Evolutionary conservation across 2,329 filamentous ascomycete species (phyloP).

Genomic region (Aspergillus vadensis): DNA sequence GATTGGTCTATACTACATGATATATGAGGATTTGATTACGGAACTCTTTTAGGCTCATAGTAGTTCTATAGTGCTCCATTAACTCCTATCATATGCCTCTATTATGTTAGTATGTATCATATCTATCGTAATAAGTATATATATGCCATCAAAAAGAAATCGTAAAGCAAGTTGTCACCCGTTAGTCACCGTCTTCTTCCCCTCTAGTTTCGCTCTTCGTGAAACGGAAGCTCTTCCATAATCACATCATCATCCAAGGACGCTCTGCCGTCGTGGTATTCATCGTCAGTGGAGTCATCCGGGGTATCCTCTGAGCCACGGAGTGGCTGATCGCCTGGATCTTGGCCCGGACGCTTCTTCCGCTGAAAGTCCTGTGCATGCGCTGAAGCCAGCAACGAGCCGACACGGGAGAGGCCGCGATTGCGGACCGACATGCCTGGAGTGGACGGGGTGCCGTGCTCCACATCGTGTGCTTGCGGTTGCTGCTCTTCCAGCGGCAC

Average conservation of each 20-base stretch:
- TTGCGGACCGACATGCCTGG: conserved; percentile 30
- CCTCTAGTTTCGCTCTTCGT: conserved; percentile 10
- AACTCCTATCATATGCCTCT: neutral
- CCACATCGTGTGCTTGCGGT: conserved; percentile 28
- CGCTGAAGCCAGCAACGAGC: conserved; percentile 74
- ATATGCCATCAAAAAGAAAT: conserved; percentile 12
- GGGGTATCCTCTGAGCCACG: conserved; percentile 35
- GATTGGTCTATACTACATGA: neutral
- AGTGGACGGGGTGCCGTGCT: conserved; percentile 30
- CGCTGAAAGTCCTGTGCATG: conserved; percentile 93
- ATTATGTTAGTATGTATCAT: conserved; percentile 12
- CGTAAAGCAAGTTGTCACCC: neutral
- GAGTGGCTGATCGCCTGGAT: conserved; percentile 39
- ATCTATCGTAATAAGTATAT: conserved; percentile 14
- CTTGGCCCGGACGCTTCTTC: conserved; percentile 58
- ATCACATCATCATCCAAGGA: conserved; percentile 20
- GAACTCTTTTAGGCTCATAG: too few relatives aligned
- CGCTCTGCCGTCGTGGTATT: conserved; percentile 30
- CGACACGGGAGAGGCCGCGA: conserved; percentile 54
- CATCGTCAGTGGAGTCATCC: conserved; percentile 43
- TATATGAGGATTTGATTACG: too few relatives aligned
- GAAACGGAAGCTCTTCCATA: conserved; percentile 18
- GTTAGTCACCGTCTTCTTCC: neutral
- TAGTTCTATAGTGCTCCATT: neutral
- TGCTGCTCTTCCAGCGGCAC: conserved; percentile 32